Base-by-base conservation (phyloP, 2,329 filamentous ascomycete species). In the Calonectria henricotiae region DNA sequence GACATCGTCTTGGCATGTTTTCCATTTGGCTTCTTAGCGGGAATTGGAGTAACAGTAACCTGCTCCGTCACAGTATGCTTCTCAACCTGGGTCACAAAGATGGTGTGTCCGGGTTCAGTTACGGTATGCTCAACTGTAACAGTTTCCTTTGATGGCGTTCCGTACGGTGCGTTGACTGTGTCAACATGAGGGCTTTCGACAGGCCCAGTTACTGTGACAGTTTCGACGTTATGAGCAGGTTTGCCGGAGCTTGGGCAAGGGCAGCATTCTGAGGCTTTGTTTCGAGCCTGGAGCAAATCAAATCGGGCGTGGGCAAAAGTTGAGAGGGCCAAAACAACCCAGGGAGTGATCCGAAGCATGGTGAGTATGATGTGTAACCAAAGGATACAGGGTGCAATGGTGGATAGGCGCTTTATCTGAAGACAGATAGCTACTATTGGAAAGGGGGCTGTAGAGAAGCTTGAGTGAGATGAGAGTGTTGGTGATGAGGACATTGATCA, bases 141-240 rank as follows among this genome's bases (percentile, higher is more conserved):
- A 20, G 80, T 82, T 58, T 80, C 72, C 37, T 69, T 72, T 30
- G 71, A 67, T 9, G 73, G 67, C 46, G 74, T 39, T 6, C 49
- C 69, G 13, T 62, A 41, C 20, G 74, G 68, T n/a, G 72, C 65
- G 9, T 65, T 71, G 30, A 77, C 39, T 6, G 72, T 78, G 32
- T 76, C 65, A 5, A 73, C 77, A 43, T 72, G 62, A 17, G 70
- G 60, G 13, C 62, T 43, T 1, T 51, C 43, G 63, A 73, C 64
- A 54, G 74, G 72, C 23, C 76, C 73, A 15, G 77, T 79, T 35
- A 80, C 71, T 23, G 78, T 80, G 41, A 81, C 72, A 12, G 77
- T 79, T 9, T 69, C 67, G 9, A 49, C 39, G 13, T 55, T 73
- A n/a, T 70, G 65, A 9, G 58, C 65, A 25, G 71, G 32, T 13